Evolutionary conservation across 192 early-diverging fungal genomes (phyloP).

Genomic region (Podila epicladia): DNA sequence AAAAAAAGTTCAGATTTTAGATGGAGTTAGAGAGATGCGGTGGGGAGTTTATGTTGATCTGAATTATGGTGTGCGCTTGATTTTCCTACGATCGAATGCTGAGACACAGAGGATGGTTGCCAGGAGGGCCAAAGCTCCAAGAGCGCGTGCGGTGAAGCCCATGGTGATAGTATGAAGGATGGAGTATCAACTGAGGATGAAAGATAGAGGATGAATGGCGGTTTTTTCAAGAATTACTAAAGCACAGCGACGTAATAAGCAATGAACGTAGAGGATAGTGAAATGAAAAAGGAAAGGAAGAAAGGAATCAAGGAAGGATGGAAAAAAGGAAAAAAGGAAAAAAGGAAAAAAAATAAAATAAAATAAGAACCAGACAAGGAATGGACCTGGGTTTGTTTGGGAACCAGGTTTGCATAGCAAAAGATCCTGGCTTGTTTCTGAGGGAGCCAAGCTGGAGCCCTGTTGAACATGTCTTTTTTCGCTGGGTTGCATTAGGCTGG

Average conservation of each 20-base stretch:
- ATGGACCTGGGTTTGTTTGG: too few species aligned
- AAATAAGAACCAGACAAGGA: background rate
- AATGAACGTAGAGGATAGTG: background rate
- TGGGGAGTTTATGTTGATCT: background rate
- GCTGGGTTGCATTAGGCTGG: too few species aligned
- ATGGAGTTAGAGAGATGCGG: background rate
- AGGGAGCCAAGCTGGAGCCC: too few species aligned
- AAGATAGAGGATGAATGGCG: too few species aligned
- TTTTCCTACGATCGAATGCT: constrained; percentile 29
- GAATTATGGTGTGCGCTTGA: background rate
- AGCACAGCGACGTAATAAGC: background rate
- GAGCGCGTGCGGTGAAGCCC: constrained; percentile 1
- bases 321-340: constrained; percentile 5
- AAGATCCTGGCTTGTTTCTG: too few species aligned
- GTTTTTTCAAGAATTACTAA: too few species aligned
- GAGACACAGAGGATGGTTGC: constrained; percentile 14
- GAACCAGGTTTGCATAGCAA: too few species aligned
- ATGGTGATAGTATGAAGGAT: background rate
- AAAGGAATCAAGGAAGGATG: too few species aligned
- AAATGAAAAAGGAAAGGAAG: background rate
- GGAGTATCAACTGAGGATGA: background rate
- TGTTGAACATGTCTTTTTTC: too few species aligned
- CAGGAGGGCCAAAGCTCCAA: constrained; percentile 7
- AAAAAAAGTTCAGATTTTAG: background rate
- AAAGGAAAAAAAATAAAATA: too few species aligned